Evolutionary conservation across 2,329 filamentous ascomycete species (phyloP).

Genomic region (Hymenoscyphus fraxineus): DNA sequence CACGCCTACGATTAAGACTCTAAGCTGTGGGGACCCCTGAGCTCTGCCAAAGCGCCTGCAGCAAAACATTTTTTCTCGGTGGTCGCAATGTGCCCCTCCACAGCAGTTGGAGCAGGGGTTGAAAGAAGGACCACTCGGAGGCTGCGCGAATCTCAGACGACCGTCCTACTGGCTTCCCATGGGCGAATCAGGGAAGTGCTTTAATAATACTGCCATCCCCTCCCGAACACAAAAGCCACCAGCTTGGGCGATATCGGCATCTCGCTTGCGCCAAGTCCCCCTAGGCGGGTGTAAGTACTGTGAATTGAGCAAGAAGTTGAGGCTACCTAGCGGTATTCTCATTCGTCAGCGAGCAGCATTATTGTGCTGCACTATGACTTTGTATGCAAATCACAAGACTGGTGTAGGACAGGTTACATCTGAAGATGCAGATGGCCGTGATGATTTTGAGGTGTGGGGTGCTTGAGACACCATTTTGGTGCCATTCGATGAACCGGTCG

Average conservation of each 20-base stretch:
- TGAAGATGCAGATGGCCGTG: slow-evolving; percentile 21
- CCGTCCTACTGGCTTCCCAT: not conserved
- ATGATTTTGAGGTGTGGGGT: slow-evolving; percentile 19
- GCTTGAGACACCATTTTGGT: slow-evolving; percentile 12
- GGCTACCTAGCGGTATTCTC: slow-evolving; percentile 16
- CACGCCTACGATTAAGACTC: too few species aligned
- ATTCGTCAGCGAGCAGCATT: slow-evolving; percentile 17
- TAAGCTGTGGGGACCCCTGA: slow-evolving; percentile 23
- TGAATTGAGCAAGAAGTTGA: slow-evolving; percentile 12
- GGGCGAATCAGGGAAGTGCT: not conserved
- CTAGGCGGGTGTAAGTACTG: not conserved
- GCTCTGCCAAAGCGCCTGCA: slow-evolving; percentile 9
- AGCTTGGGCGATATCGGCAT: slow-evolving; percentile 9
- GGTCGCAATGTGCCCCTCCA: slow-evolving; percentile 8
- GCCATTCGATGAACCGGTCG: not conserved
- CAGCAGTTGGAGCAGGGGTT: not conserved
- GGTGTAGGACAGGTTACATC: slow-evolving; percentile 11
- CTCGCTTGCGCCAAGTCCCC: slow-evolving; percentile 3
- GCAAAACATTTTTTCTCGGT: slow-evolving; percentile 14
- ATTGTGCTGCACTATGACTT: slow-evolving; percentile 15
- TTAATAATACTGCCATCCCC: slow-evolving; percentile 4
- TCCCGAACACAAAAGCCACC: not conserved
- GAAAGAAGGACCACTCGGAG: slow-evolving; percentile 3
- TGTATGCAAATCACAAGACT: slow-evolving; percentile 26
- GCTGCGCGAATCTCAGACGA: not conserved